Evolutionary conservation across 179 eudicot species (phyloP), one percentile per base, ranked within the genome.

Genomic region (Beta macrorhiza): DNA sequence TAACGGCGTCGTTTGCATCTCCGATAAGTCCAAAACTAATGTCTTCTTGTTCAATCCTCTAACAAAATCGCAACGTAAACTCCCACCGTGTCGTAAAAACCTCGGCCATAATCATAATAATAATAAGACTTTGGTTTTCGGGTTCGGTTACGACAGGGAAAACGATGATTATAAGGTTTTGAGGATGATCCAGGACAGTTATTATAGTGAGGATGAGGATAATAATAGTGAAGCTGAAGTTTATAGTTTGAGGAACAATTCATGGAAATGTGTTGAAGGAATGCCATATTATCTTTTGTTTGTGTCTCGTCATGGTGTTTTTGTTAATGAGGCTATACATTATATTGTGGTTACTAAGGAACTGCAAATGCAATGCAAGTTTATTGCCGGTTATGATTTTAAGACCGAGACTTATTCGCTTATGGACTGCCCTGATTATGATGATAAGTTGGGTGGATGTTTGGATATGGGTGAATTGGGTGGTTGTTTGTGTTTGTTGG

Each of bases 401-500:
- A 16, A 14, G 72, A 61, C 58, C 42, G 82, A 80, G 82, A 32
- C 5, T 47, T 80, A 25, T 0, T 59, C 52, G 17, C 25, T 73
- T 59, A 73, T 80, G 71, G 78, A 62, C 1, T 72, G 52, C 51
- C 82, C 79, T 7, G 29, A 15, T 15, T 75, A 53, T 57, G 83
- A 75, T 53, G 79, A 56, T n/a, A 47, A 75, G 59, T 16, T 69
- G 67, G 15, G 69, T 68, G 53, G 53, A 49, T 49, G 53, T 2
- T 69, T 16, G 73, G 53, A 65, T 19, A n/a, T 79, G 81, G 47
- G 59, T 75, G 79, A 74, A 44, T 53, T 81, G 45, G 83, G 69
- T 55, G 83, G 75, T 47, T 75, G 67, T 68, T 67, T 81, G 79
- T 75, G 83, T 67, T 62, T 75, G 4, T 19, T 81, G 79, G 78